Evolutionary conservation across 768 basidiomycete genomes (phyloP).

Genomic region (Sporobolomyces roseus): DNA sequence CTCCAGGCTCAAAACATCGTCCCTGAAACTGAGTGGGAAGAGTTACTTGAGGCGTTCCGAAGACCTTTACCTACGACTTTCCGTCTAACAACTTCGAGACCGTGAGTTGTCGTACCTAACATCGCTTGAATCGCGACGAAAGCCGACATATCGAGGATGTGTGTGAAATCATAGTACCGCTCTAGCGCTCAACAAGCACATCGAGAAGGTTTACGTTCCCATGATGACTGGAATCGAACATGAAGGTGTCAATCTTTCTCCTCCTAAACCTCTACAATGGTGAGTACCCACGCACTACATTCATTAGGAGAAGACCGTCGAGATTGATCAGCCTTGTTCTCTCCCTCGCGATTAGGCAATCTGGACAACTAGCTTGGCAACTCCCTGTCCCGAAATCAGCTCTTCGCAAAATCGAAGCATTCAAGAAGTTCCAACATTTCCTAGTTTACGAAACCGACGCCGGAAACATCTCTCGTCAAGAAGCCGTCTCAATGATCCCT

Average conservation of each 20-base stretch:
- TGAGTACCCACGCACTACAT: conserved; percentile 45
- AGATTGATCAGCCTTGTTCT: neutral
- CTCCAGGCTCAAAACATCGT: conserved; percentile 66
- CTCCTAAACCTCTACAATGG: conserved; percentile 84
- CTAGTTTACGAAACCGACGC: conserved; percentile 97
- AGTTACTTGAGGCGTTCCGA: conserved; percentile 63
- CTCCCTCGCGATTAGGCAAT: conserved; percentile 62
- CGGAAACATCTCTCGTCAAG: conserved; percentile 91
- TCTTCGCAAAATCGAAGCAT: conserved; percentile 78
- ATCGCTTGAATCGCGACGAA: conserved; percentile 40
- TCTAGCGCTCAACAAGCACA: conserved; percentile 70
- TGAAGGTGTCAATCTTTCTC: conserved; percentile 68
- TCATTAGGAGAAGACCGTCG: too few species aligned
- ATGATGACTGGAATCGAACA: conserved; percentile 66
- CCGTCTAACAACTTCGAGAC: conserved; percentile 78
- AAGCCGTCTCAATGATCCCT: conserved; percentile 99
- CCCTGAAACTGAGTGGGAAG: conserved; percentile 68
- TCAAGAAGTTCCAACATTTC: conserved; percentile 92
- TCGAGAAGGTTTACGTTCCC: conserved; percentile 74
- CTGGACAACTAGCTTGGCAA: conserved; percentile 92
- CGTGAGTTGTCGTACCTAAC: conserved; percentile 53
- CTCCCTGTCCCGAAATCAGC: conserved; percentile 85
- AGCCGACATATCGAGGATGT: conserved; percentile 29
- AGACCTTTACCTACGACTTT: conserved; percentile 87
- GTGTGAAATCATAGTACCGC: conserved; percentile 58